phyloP scores from a whole-genome alignment of 1,284 basidiomycete species.

The Rhodotorula sp. region DNA sequence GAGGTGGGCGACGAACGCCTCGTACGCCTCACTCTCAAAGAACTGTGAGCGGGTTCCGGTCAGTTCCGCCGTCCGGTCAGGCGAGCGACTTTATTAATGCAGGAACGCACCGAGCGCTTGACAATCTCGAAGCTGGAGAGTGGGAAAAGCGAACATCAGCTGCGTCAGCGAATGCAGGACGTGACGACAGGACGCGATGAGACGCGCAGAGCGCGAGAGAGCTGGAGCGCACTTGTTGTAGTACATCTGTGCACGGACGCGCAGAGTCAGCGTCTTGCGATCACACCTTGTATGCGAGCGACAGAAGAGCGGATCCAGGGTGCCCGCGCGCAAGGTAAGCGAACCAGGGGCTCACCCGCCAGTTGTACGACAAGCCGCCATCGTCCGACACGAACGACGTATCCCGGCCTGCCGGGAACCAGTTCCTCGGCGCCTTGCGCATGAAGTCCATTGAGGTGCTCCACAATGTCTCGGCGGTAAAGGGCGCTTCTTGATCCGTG shows the following conservation, averaged over 20 bases:
- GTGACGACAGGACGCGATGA: too few relatives aligned
- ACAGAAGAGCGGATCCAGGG: too few relatives aligned
- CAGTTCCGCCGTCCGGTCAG: not conserved
- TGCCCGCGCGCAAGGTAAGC: not conserved
- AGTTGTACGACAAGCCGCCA: not conserved
- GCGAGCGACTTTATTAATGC: not conserved
- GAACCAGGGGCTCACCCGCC: not conserved
- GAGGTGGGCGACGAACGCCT: slow-evolving; percentile 8
- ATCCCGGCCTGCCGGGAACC: not conserved
- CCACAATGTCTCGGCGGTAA: slow-evolving; percentile 11
- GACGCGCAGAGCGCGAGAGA: not conserved
- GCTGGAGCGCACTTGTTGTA: slow-evolving; percentile 15
- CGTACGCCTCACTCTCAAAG: slow-evolving; percentile 13
- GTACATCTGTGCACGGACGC: not conserved
- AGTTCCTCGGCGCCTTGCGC: not conserved
- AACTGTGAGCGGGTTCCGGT: not conserved
- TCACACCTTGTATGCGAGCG: too few relatives aligned
- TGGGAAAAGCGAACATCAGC: not conserved
- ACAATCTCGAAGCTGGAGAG: slow-evolving; percentile 15
- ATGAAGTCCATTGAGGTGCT: slow-evolving; percentile 1
- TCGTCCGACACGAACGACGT: not conserved
- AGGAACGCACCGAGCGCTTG: slow-evolving; percentile 2
- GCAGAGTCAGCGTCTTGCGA: too few relatives aligned
- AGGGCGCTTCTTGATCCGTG: slow-evolving; percentile 2
- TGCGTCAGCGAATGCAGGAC: not conserved